phyloP scores from a whole-genome alignment of 495 filamentous ascomycete species.

The Daldinia loculata region DNA sequence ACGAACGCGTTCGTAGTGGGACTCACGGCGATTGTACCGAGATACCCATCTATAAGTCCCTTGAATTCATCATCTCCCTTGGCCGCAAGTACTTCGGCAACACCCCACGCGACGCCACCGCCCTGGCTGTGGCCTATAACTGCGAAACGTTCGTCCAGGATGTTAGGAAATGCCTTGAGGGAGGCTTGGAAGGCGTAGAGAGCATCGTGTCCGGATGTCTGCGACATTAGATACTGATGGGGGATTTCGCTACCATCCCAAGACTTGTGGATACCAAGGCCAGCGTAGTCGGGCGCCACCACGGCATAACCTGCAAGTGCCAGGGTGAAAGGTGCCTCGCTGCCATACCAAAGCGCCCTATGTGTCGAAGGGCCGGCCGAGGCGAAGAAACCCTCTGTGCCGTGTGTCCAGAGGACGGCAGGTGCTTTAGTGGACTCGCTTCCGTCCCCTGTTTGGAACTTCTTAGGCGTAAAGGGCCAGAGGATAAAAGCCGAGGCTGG shows the following conservation, averaged over 20 bases:
- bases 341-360: slow-evolving; percentile 57
- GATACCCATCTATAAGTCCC: background rate
- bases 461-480: background rate
- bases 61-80: background rate
- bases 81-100: background rate
- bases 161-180: slow-evolving; percentile 7
- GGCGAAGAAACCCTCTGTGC: slow-evolving; percentile 58
- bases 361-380: slow-evolving; percentile 57
- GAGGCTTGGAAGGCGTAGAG: slow-evolving; percentile 57
- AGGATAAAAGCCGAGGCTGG: background rate
- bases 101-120: background rate
- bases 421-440: slow-evolving; percentile 47
- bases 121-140: background rate
- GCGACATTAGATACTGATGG: slow-evolving; percentile 54
- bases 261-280: slow-evolving; percentile 57
- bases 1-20: background rate
- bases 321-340: slow-evolving; percentile 54
- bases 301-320: slow-evolving; percentile 62
- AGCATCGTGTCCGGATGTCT: slow-evolving; percentile 54
- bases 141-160: background rate
- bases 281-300: slow-evolving; percentile 65
- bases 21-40: background rate
- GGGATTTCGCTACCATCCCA: slow-evolving; percentile 48
- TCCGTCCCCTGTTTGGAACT: background rate
- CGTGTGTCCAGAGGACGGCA: slow-evolving; percentile 63